Percentiles rank a stretch among this genome's conserved stretches.
Conservation (phyloP, 1,139 yeast species). For the Williopsis jadinii region DNA sequence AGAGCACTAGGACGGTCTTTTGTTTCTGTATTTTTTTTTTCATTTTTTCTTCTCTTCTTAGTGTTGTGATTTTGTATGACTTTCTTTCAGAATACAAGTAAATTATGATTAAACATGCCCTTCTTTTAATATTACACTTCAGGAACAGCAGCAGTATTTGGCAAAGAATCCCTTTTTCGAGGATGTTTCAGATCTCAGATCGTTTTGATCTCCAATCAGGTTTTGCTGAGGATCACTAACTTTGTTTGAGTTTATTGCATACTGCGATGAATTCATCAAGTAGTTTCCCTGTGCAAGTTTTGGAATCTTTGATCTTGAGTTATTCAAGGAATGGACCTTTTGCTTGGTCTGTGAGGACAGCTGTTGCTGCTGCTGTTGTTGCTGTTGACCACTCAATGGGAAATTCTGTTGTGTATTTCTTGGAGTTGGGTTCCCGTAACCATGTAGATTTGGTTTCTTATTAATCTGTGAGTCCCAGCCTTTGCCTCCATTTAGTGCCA, state of each 20-base stretch:
- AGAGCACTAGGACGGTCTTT: too few relatives aligned
- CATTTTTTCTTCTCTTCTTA: too few relatives aligned
- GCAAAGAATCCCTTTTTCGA: slow-evolving; percentile 21
- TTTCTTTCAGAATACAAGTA: too few relatives aligned
- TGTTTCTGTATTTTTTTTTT: too few relatives aligned
- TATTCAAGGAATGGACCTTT: slow-evolving; percentile 22
- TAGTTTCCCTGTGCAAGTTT: slow-evolving; percentile 13
- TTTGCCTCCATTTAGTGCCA: slow-evolving; percentile 71
- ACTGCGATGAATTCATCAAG: slow-evolving; percentile 20
- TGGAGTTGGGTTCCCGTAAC: slow-evolving; percentile 70
- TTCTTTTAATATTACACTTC: not conserved
- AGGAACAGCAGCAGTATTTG: slow-evolving; percentile 19
- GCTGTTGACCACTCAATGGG: slow-evolving; percentile 26
- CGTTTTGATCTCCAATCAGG: slow-evolving; percentile 19
- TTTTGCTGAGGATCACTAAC: slow-evolving; percentile 20
- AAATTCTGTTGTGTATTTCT: slow-evolving; percentile 30
- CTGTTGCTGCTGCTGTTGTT: slow-evolving; percentile 19
- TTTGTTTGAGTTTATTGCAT: slow-evolving; percentile 18
- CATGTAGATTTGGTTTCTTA: slow-evolving; percentile 75
- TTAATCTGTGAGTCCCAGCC: slow-evolving; percentile 80
- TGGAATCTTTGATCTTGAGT: slow-evolving; percentile 22
- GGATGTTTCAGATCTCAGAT: slow-evolving; percentile 12
- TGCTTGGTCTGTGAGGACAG: slow-evolving; percentile 14
- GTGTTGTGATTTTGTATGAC: too few relatives aligned
- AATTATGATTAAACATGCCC: too few relatives aligned